Evolutionary conservation across 1,139 yeast genomes (phyloP), one percentile per base, ranked within the genome.

Genomic region (Taphrina flavorubra): DNA sequence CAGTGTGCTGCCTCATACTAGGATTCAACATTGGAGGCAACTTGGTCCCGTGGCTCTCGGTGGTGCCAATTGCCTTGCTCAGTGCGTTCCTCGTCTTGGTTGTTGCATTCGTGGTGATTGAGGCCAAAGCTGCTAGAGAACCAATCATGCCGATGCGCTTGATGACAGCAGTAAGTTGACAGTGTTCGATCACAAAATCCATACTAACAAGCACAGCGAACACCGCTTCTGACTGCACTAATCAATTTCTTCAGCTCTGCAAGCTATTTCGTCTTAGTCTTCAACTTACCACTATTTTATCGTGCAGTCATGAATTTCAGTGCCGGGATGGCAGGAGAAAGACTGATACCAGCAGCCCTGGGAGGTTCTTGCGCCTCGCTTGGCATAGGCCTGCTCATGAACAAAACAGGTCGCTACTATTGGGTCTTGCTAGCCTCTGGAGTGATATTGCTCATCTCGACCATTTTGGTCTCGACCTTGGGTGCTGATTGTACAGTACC

Each of bases 21-120:
- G 90, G 91, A 11, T 86, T 91, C 18, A 85, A 91, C 0, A 79
- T 88, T 67, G 92, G 89, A 3, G 92, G 94, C 11, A 82, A 70
- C 84, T 83, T 49, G 76, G 87, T 72, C 79, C 84, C 56, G 69
- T 81, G 77, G 81, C 61, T 70, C 2, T 76, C 80, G 37, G 70
- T 74, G 1, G 84, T 86, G 69, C 72, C 80, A 53, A 60, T 73
- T 46, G 57, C 77, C n/a, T 73, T 77, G 16, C 62, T 72, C 0
- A 51, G 73, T 1, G 76, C 81, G 4, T 51, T 74, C 0, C 51
- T 76, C 0, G 74, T 79, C 44, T 73, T 81, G 2, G 70, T 71
- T 0, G 13, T 47, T 18, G 83, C 86, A 71, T 81, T 85, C 61
- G 72, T 74, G 37, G 81, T 82, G 70, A 81, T 85, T 47, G 96